Evolutionary conservation across 1,139 yeast species (phyloP), one percentile per base, ranked within the genome.

Genomic region (Geotrichum carabidarum): DNA sequence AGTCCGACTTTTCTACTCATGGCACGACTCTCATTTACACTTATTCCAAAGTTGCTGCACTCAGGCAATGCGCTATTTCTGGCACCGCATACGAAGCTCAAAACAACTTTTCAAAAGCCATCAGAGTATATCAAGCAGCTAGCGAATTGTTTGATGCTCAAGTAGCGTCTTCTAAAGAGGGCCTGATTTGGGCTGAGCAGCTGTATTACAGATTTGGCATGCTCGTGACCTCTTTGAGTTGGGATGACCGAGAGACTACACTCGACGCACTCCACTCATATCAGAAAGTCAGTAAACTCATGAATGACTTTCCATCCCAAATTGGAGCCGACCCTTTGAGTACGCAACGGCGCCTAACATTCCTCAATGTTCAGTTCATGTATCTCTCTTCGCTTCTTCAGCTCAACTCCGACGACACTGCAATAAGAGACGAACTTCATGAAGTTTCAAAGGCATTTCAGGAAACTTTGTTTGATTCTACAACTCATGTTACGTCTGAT

Each of bases 401-500:
- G 31, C 42, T 54, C 22, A 48, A 55, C 31, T 60, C 61, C 12
- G 41, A 55, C 17, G 50, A 58, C 38, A 14, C 18, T 5, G 41
- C 44, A 2, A 12, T 48, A 2, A 53, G 41, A 11, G 42, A 51
- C 18, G 62, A 59, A 38, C 49, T 57, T 2, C 47, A 54, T 38
- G 48, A 54, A 7, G 48, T 58, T 14, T 52, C 57, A 8, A 54
- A 59, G 36, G 31, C 44, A 5, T 58, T 59, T 44, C 57, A 62
- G n/a, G 51, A 61, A 1, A 42, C 54, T 6, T 56, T 68, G 6
- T 62, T 69, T 46, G 57, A 59, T 14, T 50, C 59, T 0, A 58
- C 73, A 1, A 63, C 65, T 6, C 76, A 78, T 55, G 83, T 83
- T 0, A 69, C 63, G 38, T 79, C 83, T 2, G 66, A 71, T 6